Evolutionary conservation across 257 asterid species (phyloP).

Genomic region (Forsythia viridissima): DNA sequence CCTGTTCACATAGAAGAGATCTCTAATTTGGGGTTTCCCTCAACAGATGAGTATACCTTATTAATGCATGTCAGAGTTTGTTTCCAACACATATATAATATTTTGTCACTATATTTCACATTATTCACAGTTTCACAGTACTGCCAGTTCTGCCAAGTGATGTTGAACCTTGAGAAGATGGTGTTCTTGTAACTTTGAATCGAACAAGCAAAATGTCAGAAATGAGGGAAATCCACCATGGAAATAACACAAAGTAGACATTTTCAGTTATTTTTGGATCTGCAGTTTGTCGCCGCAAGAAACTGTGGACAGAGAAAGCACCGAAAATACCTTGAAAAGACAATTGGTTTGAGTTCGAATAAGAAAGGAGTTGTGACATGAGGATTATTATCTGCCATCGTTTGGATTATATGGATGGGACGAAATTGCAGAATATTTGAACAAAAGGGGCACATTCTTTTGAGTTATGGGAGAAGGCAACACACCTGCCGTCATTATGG

Average conservation of each 20-base stretch:
- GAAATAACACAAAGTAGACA: neutral
- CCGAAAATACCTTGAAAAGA: neutral
- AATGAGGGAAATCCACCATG: neutral
- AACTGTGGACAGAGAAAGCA: neutral
- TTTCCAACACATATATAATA: neutral
- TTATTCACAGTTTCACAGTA: neutral
- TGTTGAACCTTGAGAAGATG: slow-evolving; percentile 2
- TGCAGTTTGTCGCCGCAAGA: neutral
- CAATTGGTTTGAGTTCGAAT: neutral
- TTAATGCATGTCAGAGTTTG: neutral
- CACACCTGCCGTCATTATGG: neutral
- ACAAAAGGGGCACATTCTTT: neutral
- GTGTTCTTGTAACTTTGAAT: neutral
- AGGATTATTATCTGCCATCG: neutral
- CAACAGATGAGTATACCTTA: neutral
- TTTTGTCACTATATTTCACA: neutral
- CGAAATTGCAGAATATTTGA: slow-evolving; percentile 1
- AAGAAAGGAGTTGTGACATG: neutral
- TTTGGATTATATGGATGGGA: neutral
- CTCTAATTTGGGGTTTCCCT: neutral
- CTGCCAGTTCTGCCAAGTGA: neutral
- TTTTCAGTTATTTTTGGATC: neutral
- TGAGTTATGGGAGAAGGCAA: neutral
- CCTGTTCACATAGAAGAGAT: slow-evolving; percentile 16
- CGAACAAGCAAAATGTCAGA: neutral